These are phyloP conservation scores for Nicotiana obtusifolia DNA, from an alignment of 257 asterid genomes.

Conservation along the genomic window DNA sequence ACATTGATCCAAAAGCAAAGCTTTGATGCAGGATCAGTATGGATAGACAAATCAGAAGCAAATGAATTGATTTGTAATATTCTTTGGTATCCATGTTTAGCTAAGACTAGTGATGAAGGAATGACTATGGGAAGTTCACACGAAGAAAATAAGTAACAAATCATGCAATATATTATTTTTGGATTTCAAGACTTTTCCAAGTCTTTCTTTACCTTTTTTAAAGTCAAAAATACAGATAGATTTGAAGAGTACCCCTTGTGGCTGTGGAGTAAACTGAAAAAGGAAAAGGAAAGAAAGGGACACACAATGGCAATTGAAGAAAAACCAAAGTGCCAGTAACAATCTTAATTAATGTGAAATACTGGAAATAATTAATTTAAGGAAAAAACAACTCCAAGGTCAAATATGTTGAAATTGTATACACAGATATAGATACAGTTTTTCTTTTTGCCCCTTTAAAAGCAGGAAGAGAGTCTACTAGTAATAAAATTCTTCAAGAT, in stretches of 20 bases:
- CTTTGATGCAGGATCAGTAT: not conserved
- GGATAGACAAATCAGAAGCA: not conserved
- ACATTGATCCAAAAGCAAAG: not conserved
- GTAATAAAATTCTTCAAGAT: too few relatives aligned
- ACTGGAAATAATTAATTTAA: not conserved
- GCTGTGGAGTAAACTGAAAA: not conserved
- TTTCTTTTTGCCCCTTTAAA: not conserved
- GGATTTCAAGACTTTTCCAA: not conserved
- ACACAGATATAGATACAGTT: not conserved
- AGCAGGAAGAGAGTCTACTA: not conserved
- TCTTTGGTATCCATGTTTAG: not conserved
- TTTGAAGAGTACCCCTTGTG: not conserved
- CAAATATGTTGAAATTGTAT: not conserved
- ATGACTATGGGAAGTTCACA: not conserved
- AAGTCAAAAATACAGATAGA: not conserved
- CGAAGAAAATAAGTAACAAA: not conserved
- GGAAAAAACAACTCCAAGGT: not conserved
- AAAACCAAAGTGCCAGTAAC: not conserved
- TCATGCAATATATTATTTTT: too few relatives aligned
- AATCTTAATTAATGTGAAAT: not conserved
- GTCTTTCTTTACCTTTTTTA: not conserved
- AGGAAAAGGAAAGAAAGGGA: not conserved
- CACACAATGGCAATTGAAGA: not conserved
- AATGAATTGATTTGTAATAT: not conserved
- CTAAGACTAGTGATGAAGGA: not conserved